Conservation (phyloP, 441 rosid species). For the Macaranga tanarius region DNA sequence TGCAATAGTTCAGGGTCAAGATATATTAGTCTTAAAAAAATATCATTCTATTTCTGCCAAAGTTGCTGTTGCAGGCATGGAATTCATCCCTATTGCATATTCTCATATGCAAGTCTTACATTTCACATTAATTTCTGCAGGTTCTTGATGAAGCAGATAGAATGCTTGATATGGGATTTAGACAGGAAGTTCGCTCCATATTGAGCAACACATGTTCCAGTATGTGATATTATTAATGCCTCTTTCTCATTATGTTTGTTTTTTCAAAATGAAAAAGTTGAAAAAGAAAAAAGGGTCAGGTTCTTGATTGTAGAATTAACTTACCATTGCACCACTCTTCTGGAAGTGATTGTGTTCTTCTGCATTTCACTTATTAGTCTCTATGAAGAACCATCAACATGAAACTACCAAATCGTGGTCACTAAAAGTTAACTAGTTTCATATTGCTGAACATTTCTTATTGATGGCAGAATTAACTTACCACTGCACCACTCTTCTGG, state of each 20-base stretch:
- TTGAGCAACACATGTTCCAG: slow-evolving; percentile 73
- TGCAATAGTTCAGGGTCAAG: background rate
- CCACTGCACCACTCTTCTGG: background rate
- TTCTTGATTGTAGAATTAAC: background rate
- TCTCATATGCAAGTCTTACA: background rate
- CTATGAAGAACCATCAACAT: background rate
- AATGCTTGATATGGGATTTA: slow-evolving; percentile 98
- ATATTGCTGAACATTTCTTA: background rate
- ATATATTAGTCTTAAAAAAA: background rate
- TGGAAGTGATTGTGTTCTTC: background rate
- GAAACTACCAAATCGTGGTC: background rate
- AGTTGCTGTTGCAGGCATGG: background rate
- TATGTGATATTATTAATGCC: slow-evolving; percentile 28
- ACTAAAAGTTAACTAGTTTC: background rate
- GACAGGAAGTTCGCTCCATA: slow-evolving; percentile 80
- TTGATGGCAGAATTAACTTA: background rate
- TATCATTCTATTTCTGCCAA: background rate
- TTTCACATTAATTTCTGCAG: slow-evolving; percentile 35
- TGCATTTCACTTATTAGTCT: background rate
- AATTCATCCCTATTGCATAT: background rate
- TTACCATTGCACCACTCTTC: background rate
- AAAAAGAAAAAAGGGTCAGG: background rate
- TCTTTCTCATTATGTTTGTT: background rate
- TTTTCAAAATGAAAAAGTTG: background rate
- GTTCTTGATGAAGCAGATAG: slow-evolving; percentile 97